Evolutionary conservation across 805 yeast genomes (phyloP).

Genomic region (Schwanniomyces yamadae): DNA sequence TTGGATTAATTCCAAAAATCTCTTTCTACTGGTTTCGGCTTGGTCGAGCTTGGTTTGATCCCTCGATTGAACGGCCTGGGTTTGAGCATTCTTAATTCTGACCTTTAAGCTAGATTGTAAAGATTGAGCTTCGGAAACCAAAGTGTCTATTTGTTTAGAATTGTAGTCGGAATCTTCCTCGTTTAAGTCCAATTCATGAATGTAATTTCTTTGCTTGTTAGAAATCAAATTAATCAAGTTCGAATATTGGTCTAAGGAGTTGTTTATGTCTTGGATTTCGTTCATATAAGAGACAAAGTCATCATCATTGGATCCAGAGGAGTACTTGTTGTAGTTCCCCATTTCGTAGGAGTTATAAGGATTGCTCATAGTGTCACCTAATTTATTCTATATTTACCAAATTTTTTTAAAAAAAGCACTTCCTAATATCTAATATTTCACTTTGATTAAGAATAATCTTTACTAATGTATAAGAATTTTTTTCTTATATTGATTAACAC

Average conservation of each 20-base stretch:
- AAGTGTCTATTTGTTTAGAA: slow-evolving; percentile 73
- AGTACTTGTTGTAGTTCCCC: slow-evolving; percentile 22
- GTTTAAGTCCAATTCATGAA: slow-evolving; percentile 42
- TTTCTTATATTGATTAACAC: too few relatives aligned
- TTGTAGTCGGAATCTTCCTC: slow-evolving; percentile 51
- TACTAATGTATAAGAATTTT: too few relatives aligned
- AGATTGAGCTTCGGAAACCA: slow-evolving; percentile 74
- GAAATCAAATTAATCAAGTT: slow-evolving; percentile 38
- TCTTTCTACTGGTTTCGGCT: slow-evolving; percentile 83
- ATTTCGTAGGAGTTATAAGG: slow-evolving; percentile 33
- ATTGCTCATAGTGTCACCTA: slow-evolving; percentile 31
- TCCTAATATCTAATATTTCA: too few relatives aligned
- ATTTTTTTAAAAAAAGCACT: too few relatives aligned
- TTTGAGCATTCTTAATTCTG: slow-evolving; percentile 75
- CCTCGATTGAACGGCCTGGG: slow-evolving; percentile 51
- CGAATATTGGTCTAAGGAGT: slow-evolving; percentile 40
- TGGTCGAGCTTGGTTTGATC: slow-evolving; percentile 85
- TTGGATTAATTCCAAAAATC: slow-evolving; percentile 83
- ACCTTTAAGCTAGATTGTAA: slow-evolving; percentile 73
- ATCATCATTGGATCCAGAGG: slow-evolving; percentile 29
- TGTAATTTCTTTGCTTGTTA: slow-evolving; percentile 39
- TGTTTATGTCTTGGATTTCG: slow-evolving; percentile 45
- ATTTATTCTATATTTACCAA: slow-evolving; percentile 1
- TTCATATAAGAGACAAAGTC: slow-evolving; percentile 46
- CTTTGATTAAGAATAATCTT: too few relatives aligned